Evolutionary conservation across 2,329 filamentous ascomycete genomes (phyloP).

Genomic region (Neospermospora avenae): DNA sequence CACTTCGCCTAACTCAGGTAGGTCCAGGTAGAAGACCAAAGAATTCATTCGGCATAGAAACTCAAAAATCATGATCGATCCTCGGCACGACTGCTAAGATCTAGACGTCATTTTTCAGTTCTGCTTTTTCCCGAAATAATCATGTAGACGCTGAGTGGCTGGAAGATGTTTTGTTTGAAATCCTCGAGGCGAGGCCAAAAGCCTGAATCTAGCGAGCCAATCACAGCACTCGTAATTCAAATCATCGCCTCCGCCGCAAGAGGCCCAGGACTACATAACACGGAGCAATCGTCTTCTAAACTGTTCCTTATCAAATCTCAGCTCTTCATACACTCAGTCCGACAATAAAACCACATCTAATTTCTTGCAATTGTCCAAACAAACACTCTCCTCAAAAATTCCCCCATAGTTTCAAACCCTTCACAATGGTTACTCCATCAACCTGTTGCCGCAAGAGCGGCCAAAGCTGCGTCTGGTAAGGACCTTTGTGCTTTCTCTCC

Average conservation of each 20-base stretch:
- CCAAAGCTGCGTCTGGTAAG: slow-evolving; percentile 34
- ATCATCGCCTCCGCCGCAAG: slow-evolving; percentile 1
- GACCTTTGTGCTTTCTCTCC: slow-evolving; percentile 2
- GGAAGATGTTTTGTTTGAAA: not conserved
- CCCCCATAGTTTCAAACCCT: not conserved
- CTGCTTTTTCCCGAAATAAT: not conserved
- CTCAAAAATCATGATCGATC: no score
- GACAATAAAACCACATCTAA: not conserved
- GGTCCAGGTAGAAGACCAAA: no score
- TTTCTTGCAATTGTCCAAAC: not conserved
- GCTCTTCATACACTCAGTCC: slow-evolving; percentile 1
- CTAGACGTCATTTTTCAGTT: not conserved
- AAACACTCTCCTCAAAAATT: not conserved
- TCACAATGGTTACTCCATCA: slow-evolving; percentile 30
- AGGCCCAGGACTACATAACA: slow-evolving; percentile 4
- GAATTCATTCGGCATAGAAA: no score
- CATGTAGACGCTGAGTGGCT: not conserved
- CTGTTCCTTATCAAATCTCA: not conserved
- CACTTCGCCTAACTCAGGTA: no score
- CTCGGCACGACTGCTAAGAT: no score
- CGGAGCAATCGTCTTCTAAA: not conserved
- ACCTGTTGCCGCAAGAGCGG: slow-evolving; percentile 35
- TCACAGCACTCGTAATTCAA: slow-evolving; percentile 5
- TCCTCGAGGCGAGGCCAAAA: not conserved
- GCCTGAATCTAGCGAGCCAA: slow-evolving; percentile 5